Conservation (phyloP, 495 filamentous ascomycete species). For the Penicillium roqueforti region DNA sequence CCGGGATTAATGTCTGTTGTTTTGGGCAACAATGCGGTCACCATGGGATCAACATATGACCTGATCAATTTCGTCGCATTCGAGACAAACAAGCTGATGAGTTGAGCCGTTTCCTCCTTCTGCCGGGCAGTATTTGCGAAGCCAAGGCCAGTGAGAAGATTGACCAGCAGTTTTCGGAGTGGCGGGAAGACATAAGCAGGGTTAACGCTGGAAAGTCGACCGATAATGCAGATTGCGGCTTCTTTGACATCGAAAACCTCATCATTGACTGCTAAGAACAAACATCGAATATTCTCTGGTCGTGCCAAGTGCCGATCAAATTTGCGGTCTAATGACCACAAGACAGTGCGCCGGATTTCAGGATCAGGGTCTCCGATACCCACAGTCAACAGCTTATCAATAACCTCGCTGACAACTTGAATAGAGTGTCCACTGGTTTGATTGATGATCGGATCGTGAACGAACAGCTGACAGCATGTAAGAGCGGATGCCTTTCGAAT, state of each 20-base stretch:
- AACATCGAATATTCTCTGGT: constrained; percentile 89
- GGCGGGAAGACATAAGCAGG: constrained; percentile 97
- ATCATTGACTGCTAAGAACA: constrained; percentile 97
- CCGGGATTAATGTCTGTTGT: constrained; percentile 75
- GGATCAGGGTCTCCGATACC: constrained; percentile 88
- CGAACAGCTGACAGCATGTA: constrained; percentile 96
- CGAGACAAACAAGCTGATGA: constrained; percentile 86
- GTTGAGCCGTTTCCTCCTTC: constrained; percentile 91
- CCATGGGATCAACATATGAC: constrained; percentile 93
- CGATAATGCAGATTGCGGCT: constrained; percentile 93
- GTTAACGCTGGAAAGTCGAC: constrained; percentile 83
- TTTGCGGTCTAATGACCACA: constrained; percentile 81
- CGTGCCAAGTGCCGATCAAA: constrained; percentile 94
- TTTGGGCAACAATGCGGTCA: constrained; percentile 83
- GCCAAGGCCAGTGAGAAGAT: constrained; percentile 90
- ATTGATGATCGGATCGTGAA: constrained; percentile 93
- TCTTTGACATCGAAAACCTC: constrained; percentile 87
- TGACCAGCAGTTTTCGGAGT: constrained; percentile 87
- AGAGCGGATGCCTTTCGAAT: constrained; percentile 92
- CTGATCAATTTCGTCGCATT: constrained; percentile 88
- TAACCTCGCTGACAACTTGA: constrained; percentile 94
- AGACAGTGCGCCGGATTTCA: constrained; percentile 81
- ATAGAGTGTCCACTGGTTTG: constrained; percentile 96
- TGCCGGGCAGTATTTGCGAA: constrained; percentile 90
- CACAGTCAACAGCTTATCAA: constrained; percentile 90